A percentile compares a stretch with the other conserved stretches of the same genome.
These are phyloP conservation scores for Cyclotella atomus DNA, from an alignment of 108 stramenopile genomes.

Conservation along the genomic window DNA sequence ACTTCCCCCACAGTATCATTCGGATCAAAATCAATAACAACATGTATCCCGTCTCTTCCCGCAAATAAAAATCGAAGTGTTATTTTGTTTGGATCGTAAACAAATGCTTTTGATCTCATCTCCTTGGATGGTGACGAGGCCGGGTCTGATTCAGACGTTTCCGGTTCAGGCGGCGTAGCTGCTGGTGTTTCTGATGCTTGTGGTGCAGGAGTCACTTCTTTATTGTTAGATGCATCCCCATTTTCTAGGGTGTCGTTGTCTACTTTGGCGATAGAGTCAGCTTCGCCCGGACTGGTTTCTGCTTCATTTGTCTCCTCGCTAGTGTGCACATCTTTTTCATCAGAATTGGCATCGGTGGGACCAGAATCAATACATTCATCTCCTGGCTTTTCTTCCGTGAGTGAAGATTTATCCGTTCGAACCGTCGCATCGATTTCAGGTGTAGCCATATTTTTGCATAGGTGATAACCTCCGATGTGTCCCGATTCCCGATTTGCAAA, in stretches of 20 bases:
- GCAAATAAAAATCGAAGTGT: constrained; percentile 86
- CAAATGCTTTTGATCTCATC: constrained; percentile 5
- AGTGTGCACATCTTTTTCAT: not conserved
- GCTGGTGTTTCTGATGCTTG: too few relatives aligned
- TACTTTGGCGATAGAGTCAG: not conserved
- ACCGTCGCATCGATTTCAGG: not conserved
- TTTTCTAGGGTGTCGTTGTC: not conserved
- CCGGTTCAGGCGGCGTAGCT: too few relatives aligned
- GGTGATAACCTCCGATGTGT: not conserved
- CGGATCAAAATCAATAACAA: constrained; percentile 78
- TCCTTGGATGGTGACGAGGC: not conserved
- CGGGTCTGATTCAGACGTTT: too few relatives aligned
- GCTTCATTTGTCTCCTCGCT: not conserved
- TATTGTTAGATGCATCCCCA: not conserved
- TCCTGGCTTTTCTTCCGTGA: not conserved
- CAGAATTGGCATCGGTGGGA: not conserved
- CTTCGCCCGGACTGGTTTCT: not conserved
- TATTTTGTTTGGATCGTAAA: constrained; percentile 78
- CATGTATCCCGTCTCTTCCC: constrained; percentile 79
- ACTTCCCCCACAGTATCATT: constrained; percentile 78
- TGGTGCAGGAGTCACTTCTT: not conserved
- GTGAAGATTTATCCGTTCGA: not conserved
- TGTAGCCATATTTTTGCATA: not conserved
- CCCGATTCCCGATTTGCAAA: not conserved
- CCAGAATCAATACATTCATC: not conserved